phyloP scores from a whole-genome alignment of 345 rosid genomes.

The Pelargonium nanum region DNA sequence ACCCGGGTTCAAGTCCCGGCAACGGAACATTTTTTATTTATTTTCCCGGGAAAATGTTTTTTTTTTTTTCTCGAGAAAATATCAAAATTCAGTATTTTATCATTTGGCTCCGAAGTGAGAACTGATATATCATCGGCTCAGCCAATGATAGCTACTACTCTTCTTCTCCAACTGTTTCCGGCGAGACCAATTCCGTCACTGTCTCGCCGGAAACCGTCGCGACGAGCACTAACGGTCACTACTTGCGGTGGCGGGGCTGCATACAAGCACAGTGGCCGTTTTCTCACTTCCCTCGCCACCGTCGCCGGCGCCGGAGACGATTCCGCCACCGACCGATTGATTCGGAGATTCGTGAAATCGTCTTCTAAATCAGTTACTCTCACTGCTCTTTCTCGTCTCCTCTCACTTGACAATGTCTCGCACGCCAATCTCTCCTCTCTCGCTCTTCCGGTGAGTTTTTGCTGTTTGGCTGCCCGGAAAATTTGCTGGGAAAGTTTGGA shows the following conservation, averaged over 20 bases:
- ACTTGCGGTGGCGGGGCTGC: conserved; percentile 18
- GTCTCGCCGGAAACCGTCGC: conserved; percentile 8
- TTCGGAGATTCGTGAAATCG: conserved; percentile 64
- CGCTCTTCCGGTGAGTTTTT: conserved; percentile 52
- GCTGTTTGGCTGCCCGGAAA: not conserved
- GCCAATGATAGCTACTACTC: too few relatives aligned
- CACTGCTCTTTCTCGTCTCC: conserved; percentile 66
- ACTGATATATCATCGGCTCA: too few relatives aligned
- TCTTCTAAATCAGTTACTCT: conserved; percentile 60
- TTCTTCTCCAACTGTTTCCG: not conserved
- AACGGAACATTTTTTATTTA: too few relatives aligned
- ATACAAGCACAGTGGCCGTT: conserved; percentile 49
- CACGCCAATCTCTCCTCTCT: conserved; percentile 40
- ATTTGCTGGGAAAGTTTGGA: not conserved
- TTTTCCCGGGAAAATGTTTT: too few relatives aligned
- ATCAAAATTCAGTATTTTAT: not conserved
- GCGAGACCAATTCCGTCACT: not conserved
- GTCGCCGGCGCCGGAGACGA: conserved; percentile 31
- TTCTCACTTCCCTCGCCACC: conserved; percentile 39
- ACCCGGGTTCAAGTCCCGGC: too few relatives aligned
- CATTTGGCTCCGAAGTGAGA: too few relatives aligned
- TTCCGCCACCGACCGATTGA: conserved; percentile 37
- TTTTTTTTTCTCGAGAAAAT: conserved; percentile 3
- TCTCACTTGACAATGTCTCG: conserved; percentile 36
- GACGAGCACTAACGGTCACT: conserved; percentile 6